These are phyloP conservation scores for Phytophthora lateralis DNA, from an alignment of 352 stramenopile genomes.

Conservation along the genomic window DNA sequence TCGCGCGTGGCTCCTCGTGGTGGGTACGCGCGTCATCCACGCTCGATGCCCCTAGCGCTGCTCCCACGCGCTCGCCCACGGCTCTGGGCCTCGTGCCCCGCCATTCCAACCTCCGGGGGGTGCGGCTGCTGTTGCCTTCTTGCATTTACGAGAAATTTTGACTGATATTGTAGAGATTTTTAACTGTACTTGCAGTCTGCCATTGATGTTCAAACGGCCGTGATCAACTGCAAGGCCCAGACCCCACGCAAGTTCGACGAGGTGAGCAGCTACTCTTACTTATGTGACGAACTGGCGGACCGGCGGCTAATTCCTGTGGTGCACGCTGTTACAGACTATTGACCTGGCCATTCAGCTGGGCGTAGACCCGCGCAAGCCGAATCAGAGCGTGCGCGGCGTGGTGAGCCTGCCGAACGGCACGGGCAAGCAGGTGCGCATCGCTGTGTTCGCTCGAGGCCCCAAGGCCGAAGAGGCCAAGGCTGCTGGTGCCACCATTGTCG, in stretches of 20 bases:
- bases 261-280: conserved; percentile 30
- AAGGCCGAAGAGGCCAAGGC: conserved; percentile 91
- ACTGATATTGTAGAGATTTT: conserved; percentile 8
- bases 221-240: conserved; percentile 62
- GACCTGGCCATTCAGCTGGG: conserved; percentile 86
- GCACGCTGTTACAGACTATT: conserved; percentile 55
- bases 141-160: not conserved
- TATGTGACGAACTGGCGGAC: not conserved
- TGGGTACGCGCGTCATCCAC: conserved; percentile 56
- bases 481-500: conserved; percentile 89
- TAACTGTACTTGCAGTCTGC: conserved; percentile 41
- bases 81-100: conserved; percentile 72
- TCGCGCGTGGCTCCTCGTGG: conserved; percentile 42
- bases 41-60: conserved; percentile 21
- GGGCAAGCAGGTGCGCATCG: conserved; percentile 88
- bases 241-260: conserved; percentile 86
- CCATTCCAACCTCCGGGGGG: conserved; percentile 54
- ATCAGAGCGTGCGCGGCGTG: conserved; percentile 88
- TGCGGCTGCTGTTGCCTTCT: conserved; percentile 21
- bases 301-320: conserved; percentile 9
- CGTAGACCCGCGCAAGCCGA: conserved; percentile 88
- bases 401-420: conserved; percentile 88
- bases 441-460: conserved; percentile 89
- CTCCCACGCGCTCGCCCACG: conserved; percentile 56
- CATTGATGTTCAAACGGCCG: conserved; percentile 62